Evolutionary conservation across 1,284 basidiomycete species (phyloP), one percentile per base, ranked within the genome.

Genomic region (Naganishia sp.): DNA sequence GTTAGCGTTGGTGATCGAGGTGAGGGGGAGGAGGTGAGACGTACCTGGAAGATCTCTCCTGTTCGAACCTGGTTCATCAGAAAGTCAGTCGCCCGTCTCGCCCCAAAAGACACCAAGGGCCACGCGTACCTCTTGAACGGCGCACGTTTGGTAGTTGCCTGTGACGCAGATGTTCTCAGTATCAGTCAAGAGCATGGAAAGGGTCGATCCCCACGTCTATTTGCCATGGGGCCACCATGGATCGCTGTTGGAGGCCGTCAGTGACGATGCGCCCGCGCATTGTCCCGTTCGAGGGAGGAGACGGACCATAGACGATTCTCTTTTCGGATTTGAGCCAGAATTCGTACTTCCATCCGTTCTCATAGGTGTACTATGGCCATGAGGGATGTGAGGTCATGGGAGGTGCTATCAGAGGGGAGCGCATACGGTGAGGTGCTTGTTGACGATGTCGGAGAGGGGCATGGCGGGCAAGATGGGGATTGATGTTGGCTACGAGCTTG

Each of bases 111-210:
- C 28, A 28, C 1, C 28, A 1, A 28, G 28, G 28, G 28, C 3
- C 13, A 25, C 53, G 0, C 77, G 69, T 55, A 79, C 70, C 46
- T 74, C 71, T 55, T 77, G 76, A 54, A 76, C 72, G 53, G 72
- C 71, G 23, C 70, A 74, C 18, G 69, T 72, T 56, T 79, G 77
- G 67, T 71, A 79, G 68, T 79, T 79, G 1, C 65, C 43, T 3
- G 77, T 56, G 28, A 0, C 77, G 76, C 13, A 44, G 15, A 44
- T 3, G 3, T 2, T 15, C 2, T 44, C 43, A 44, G 13, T n/a
- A 44, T 44, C 15, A 44, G 3, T 44, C 43, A 3, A 44, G 43
- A 2, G n/a, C 13, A 44, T 13, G n/a, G 2, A 44, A 6, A 3
- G n/a, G 6, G 43, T n/a, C 3, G 3, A n/a, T 15, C 43, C 43